These are phyloP conservation scores for Neurospora intermedia DNA, from an alignment of 495 filamentous ascomycete genomes.

Conservation along the genomic window DNA sequence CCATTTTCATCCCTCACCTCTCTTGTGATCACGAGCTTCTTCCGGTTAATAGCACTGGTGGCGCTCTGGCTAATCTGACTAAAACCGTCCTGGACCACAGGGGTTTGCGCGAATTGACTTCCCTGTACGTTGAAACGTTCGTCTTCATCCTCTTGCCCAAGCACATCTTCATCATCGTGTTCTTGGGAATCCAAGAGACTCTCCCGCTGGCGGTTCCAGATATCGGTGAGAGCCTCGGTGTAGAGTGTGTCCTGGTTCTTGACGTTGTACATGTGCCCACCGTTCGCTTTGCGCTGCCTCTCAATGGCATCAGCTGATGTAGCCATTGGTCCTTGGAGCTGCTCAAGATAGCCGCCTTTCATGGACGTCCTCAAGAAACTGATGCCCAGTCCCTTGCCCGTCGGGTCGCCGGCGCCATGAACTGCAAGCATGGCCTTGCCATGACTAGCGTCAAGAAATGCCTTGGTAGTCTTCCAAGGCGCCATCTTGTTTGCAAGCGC, in stretches of 20 bases:
- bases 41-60: constrained; percentile 53
- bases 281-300: constrained; percentile 71
- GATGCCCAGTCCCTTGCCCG: constrained; percentile 83
- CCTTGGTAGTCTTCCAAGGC: constrained; percentile 89
- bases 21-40: constrained; percentile 65
- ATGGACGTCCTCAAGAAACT: constrained; percentile 95
- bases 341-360: constrained; percentile 93
- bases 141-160: constrained; percentile 46
- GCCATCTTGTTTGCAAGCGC: constrained; percentile 56
- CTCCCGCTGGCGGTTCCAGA: constrained; percentile 79
- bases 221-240: constrained; percentile 72
- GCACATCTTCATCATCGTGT: constrained; percentile 55
- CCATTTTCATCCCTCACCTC: constrained; percentile 51
- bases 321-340: constrained; percentile 78
- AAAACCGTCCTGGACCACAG: constrained; percentile 50
- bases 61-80: constrained; percentile 80
- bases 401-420: constrained; percentile 92
- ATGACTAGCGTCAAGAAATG: constrained; percentile 84
- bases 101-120: constrained; percentile 25
- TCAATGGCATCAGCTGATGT: constrained; percentile 60
- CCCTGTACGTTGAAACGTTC: constrained; percentile 43
- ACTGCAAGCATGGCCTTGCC: constrained; percentile 96
- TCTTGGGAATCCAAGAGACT: constrained; percentile 50
- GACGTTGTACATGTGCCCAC: constrained; percentile 95
- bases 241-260: constrained; percentile 82